A percentile compares a stretch with the other conserved stretches of the same genome.
Evolutionary conservation across 225 moss, liverwort and hornwort species (phyloP).

Genomic region (Marchantia polymorpha): DNA sequence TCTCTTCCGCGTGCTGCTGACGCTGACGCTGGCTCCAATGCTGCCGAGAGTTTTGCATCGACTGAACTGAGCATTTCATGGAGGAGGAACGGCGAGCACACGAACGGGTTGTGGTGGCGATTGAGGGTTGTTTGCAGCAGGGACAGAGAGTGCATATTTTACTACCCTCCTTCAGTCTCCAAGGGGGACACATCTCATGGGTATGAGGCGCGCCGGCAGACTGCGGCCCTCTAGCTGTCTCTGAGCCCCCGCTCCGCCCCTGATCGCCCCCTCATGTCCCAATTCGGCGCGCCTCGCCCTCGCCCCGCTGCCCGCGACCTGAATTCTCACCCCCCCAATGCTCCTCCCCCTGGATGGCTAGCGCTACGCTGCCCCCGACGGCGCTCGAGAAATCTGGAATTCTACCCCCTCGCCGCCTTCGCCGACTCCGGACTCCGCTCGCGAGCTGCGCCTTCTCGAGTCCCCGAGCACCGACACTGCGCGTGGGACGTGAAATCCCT

Average conservation of each 20-base stretch:
- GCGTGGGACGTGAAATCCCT: neutral
- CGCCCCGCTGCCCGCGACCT: neutral
- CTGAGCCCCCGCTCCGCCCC: neutral
- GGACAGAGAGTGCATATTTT: conserved; percentile 42
- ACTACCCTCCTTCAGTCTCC: conserved; percentile 42
- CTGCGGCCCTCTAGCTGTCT: neutral
- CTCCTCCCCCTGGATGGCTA: no score
- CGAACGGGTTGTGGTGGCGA: conserved; percentile 27
- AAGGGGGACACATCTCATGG: conserved; percentile 46
- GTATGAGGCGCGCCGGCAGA: conserved; percentile 16
- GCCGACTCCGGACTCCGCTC: neutral
- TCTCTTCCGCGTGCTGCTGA: conserved; percentile 45
- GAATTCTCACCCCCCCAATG: neutral
- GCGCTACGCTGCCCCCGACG: neutral
- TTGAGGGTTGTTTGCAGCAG: conserved; percentile 17
- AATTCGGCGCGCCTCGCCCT: neutral
- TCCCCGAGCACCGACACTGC: neutral
- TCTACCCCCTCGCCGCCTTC: neutral
- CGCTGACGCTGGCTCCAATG: conserved; percentile 51
- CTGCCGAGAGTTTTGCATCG: conserved; percentile 73
- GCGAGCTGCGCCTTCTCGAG: neutral
- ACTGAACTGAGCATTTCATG: conserved; percentile 99
- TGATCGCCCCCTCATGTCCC: conserved; percentile 4
- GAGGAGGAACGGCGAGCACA: conserved; percentile 50
- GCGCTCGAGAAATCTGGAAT: neutral